A percentile compares a stretch with the other conserved stretches of the same genome.
Conservation (phyloP, 371 early-diverging fungal genomes). For the Smittium mucronatum region DNA sequence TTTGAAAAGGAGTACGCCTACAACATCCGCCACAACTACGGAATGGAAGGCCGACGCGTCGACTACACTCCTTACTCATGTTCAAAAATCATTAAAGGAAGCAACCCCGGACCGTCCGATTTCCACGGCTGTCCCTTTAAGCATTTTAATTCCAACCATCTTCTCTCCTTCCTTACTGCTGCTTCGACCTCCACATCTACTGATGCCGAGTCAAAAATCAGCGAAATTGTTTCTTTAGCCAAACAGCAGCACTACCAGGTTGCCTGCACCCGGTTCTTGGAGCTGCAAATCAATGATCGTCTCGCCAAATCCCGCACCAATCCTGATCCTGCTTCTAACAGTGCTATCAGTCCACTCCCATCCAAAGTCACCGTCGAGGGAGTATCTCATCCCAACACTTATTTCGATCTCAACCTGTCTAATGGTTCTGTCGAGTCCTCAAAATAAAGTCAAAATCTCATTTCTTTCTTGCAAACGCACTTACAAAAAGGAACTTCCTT, state of each 20-base stretch:
- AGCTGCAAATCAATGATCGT: constrained; percentile 39
- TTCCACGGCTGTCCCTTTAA: constrained; percentile 95
- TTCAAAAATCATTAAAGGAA: constrained; percentile 64
- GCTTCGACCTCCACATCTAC: background rate
- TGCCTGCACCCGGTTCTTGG: constrained; percentile 84
- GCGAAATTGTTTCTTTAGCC: constrained; percentile 55
- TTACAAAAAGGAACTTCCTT: too few relatives aligned
- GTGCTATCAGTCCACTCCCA: background rate
- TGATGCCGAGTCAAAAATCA: constrained; percentile 34
- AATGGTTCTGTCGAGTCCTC: constrained; percentile 10
- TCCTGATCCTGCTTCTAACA: background rate
- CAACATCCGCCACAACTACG: constrained; percentile 95
- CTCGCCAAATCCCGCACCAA: background rate
- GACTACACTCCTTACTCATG: constrained; percentile 90
- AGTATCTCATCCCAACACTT: constrained; percentile 87
- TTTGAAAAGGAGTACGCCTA: constrained; percentile 94
- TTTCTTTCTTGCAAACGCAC: too few relatives aligned
- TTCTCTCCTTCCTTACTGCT: constrained; percentile 41
- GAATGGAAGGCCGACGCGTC: constrained; percentile 89
- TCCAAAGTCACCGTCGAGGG: constrained; percentile 39
- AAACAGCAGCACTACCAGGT: constrained; percentile 74
- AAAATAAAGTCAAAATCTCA: too few relatives aligned
- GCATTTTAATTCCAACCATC: constrained; percentile 49
- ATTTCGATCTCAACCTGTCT: constrained; percentile 58
- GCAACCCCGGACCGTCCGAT: constrained; percentile 48